phyloP scores from a whole-genome alignment of 306 rosid genomes.

The Quillaja saponaria region DNA sequence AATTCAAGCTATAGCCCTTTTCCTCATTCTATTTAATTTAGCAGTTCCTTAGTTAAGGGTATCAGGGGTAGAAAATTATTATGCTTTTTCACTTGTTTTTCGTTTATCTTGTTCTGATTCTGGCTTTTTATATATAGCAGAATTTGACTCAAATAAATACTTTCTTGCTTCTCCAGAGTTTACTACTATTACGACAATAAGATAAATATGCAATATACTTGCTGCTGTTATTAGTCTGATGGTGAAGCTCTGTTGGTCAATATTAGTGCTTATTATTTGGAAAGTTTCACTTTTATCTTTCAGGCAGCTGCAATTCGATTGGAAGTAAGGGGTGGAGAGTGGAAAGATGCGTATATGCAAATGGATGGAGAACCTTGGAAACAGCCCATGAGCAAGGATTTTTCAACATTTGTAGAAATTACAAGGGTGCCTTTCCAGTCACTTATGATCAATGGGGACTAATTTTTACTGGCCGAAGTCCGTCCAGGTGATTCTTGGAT shows the following conservation, averaged over 20 bases:
- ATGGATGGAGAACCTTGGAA: slow-evolving; percentile 99
- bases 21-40: too few species aligned
- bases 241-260: neutral
- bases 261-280: neutral
- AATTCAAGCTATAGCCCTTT: too few species aligned
- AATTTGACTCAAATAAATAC: too few species aligned
- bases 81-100: too few species aligned
- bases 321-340: slow-evolving; percentile 90
- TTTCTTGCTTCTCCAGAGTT: too few species aligned
- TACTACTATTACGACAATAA: too few species aligned
- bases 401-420: slow-evolving; percentile 81
- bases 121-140: too few species aligned
- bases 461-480: neutral
- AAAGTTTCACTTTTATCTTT: slow-evolving; percentile 29
- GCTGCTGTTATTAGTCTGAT: neutral
- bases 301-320: slow-evolving; percentile 92
- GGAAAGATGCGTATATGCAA: slow-evolving; percentile 80
- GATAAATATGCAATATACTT: neutral
- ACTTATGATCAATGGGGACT: slow-evolving; percentile 64
- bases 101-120: too few species aligned
- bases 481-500: too few species aligned
- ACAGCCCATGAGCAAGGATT: slow-evolving; percentile 68
- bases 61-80: too few species aligned
- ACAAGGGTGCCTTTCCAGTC: slow-evolving; percentile 86
- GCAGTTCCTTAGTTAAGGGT: too few species aligned